phyloP scores from a whole-genome alignment of 1,139 yeast species.

The Lodderomyces theae region DNA sequence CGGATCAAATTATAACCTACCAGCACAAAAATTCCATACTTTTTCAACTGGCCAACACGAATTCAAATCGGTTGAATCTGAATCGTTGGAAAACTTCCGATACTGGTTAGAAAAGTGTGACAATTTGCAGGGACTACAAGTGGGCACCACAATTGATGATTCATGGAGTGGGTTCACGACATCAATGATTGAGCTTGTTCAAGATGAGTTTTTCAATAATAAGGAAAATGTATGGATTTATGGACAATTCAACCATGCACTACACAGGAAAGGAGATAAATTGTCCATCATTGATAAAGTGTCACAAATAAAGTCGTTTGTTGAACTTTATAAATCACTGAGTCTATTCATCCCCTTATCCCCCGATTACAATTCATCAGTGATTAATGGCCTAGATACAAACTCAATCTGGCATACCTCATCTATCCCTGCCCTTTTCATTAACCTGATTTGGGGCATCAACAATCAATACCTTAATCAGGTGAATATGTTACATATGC shows the following conservation, averaged over 20 bases:
- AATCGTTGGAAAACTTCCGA: slow-evolving; percentile 50
- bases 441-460: slow-evolving; percentile 41
- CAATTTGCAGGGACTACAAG: slow-evolving; percentile 63
- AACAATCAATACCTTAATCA: slow-evolving; percentile 25
- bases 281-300: slow-evolving; percentile 12
- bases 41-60: slow-evolving; percentile 32
- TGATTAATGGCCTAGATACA: slow-evolving; percentile 9
- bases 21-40: slow-evolving; percentile 26
- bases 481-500: slow-evolving; percentile 32
- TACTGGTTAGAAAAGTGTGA: slow-evolving; percentile 76
- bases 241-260: slow-evolving; percentile 19
- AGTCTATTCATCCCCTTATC: slow-evolving; percentile 49
- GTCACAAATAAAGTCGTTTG: slow-evolving; percentile 48
- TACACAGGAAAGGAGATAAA: neutral
- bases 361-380: slow-evolving; percentile 18
- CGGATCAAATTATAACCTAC: slow-evolving; percentile 27
- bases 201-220: slow-evolving; percentile 68
- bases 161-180: slow-evolving; percentile 84
- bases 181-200: slow-evolving; percentile 48
- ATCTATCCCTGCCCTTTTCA: slow-evolving; percentile 27
- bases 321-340: slow-evolving; percentile 43
- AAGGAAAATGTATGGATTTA: slow-evolving; percentile 45
- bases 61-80: slow-evolving; percentile 24
- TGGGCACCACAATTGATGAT: slow-evolving; percentile 65
- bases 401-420: slow-evolving; percentile 44